Evolutionary conservation across 1,284 basidiomycete species (phyloP).

Genomic region (Cutaneotrichosporon spelunceum): DNA sequence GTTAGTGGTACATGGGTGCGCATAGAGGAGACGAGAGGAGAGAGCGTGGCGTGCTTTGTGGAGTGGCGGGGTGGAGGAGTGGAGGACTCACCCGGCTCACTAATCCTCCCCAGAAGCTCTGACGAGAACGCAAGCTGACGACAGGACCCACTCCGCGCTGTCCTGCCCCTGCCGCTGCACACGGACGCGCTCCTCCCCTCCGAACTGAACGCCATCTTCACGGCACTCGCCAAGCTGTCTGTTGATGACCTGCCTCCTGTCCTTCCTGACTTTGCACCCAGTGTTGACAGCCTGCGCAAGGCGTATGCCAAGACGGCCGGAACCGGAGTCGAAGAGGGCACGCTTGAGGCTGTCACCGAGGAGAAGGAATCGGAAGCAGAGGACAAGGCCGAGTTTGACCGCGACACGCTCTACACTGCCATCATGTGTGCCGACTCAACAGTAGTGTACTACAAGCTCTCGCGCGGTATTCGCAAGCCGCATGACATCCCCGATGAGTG

Average conservation of each 20-base stretch:
- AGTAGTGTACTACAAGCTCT: conserved; percentile 52
- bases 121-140: conserved; percentile 7
- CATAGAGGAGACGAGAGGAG: background rate
- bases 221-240: conserved; percentile 25
- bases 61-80: background rate
- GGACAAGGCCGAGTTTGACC: conserved; percentile 30
- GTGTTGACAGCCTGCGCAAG: conserved; percentile 27
- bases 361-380: conserved; percentile 1
- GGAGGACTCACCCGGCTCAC: background rate
- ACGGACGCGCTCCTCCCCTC: conserved; percentile 45
- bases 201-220: conserved; percentile 41
- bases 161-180: conserved; percentile 47
- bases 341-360: background rate
- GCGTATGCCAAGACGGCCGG: conserved; percentile 13
- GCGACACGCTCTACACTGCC: conserved; percentile 48
- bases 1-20: background rate
- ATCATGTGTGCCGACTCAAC: conserved; percentile 50
- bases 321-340: background rate
- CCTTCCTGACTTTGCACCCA: conserved; percentile 32
- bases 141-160: conserved; percentile 47
- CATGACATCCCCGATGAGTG: conserved; percentile 52
- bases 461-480: conserved; percentile 52
- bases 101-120: background rate
- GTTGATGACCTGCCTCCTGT: conserved; percentile 26
- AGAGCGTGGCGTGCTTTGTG: background rate